Evolutionary conservation across 2,329 filamentous ascomycete species (phyloP).

Genomic region (Cladosporium sp.): DNA sequence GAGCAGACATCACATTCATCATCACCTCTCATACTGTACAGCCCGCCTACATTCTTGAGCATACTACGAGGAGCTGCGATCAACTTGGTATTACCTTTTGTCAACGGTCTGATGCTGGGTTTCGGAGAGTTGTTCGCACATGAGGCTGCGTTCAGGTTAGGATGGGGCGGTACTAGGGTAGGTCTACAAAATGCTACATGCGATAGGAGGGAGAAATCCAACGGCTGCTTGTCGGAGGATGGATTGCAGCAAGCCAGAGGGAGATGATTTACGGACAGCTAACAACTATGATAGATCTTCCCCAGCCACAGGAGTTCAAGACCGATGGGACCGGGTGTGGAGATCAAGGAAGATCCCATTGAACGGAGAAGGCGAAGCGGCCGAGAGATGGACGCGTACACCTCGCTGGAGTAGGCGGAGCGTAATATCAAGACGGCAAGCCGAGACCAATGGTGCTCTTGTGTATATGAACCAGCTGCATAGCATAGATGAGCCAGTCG

Average conservation of each 20-base stretch:
- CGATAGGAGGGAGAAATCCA: background rate
- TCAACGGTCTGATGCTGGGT: conserved; percentile 97
- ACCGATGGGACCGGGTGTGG: conserved; percentile 75
- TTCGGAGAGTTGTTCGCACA: conserved; percentile 97
- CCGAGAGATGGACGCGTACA: conserved; percentile 60
- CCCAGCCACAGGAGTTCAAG: conserved; percentile 58
- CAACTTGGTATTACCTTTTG: conserved; percentile 89
- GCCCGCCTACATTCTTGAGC: conserved; percentile 81
- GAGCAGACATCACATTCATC: conserved; percentile 59
- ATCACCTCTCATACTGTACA: conserved; percentile 76
- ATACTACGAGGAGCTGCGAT: conserved; percentile 85
- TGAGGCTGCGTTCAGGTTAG: conserved; percentile 86
- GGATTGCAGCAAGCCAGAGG: background rate
- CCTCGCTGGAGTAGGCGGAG: conserved; percentile 59
- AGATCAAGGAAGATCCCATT: conserved; percentile 65
- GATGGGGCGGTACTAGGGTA: conserved; percentile 93
- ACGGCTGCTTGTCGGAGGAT: background rate
- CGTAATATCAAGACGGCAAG: background rate
- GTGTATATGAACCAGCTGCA: background rate
- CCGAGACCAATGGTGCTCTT: background rate
- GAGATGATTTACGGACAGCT: background rate
- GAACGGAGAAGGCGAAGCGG: conserved; percentile 49
- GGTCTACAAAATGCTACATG: background rate
- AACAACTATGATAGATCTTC: conserved; percentile 46
- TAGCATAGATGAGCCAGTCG: background rate